Evolutionary conservation across 108 stramenopile species (phyloP).

Genomic region (Discostella stelligeroides): DNA sequence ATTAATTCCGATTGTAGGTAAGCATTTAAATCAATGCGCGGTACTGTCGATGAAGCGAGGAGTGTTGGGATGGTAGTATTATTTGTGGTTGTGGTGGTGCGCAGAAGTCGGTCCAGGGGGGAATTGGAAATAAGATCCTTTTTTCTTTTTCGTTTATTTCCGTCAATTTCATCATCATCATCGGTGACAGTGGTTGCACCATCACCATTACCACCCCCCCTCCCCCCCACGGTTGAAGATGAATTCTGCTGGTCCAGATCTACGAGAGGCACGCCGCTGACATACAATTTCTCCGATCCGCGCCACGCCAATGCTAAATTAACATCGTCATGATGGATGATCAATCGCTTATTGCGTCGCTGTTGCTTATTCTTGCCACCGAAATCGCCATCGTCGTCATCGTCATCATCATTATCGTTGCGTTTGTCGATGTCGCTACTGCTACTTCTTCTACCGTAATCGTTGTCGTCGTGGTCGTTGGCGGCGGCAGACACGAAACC

Average conservation of each 20-base stretch:
- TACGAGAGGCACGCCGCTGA: constrained; percentile 52
- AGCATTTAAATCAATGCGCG: constrained; percentile 66
- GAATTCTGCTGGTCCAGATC: too few species aligned
- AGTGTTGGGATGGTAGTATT: constrained; percentile 13
- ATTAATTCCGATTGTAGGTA: constrained; percentile 65
- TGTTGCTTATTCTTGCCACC: neutral
- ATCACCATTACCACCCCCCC: constrained; percentile 22
- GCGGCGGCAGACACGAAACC: constrained; percentile 48
- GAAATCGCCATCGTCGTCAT: constrained; percentile 2
- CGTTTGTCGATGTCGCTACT: too few species aligned
- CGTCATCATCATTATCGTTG: neutral
- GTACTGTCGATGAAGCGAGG: constrained; percentile 26
- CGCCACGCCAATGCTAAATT: constrained; percentile 82
- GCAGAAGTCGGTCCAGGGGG: too few species aligned
- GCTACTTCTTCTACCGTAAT: too few species aligned
- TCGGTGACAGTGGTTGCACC: constrained; percentile 8
- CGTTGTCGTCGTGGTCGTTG: constrained; percentile 8
- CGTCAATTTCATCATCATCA: neutral
- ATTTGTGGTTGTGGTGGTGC: neutral
- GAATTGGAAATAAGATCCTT: too few species aligned
- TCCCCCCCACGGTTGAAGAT: too few species aligned
- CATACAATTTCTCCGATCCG: constrained; percentile 78
- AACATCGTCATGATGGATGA: constrained; percentile 83
- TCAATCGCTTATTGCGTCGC: constrained; percentile 18
- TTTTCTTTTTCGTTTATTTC: neutral